A percentile compares a stretch with the other conserved stretches of the same genome.
Evolutionary conservation across 768 basidiomycete species (phyloP).

Genomic region (Pleurotus tuoliensis): DNA sequence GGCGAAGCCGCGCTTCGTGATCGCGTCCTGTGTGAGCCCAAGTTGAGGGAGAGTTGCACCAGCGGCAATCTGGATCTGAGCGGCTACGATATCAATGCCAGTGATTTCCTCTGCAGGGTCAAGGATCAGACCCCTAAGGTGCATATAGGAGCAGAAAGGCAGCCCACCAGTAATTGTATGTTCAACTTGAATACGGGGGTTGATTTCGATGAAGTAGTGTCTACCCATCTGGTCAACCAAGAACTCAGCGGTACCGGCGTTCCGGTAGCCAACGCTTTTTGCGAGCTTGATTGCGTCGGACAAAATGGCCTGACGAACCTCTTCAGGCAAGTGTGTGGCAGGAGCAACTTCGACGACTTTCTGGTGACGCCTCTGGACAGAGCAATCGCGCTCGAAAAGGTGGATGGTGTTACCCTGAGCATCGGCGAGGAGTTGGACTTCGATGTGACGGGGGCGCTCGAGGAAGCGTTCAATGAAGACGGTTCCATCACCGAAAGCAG

Average conservation of each 20-base stretch:
- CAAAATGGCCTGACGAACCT: slow-evolving; percentile 84
- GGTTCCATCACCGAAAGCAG: slow-evolving; percentile 97
- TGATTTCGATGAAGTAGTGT: slow-evolving; percentile 99
- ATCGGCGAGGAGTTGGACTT: slow-evolving; percentile 94
- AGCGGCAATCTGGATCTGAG: slow-evolving; percentile 99
- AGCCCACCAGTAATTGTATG: slow-evolving; percentile 92
- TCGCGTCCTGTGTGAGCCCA: slow-evolving; percentile 92
- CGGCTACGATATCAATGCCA: slow-evolving; percentile 98
- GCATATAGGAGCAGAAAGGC: slow-evolving; percentile 1
- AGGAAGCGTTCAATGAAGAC: slow-evolving; percentile 99
- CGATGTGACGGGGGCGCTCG: slow-evolving; percentile 95
- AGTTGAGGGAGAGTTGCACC: slow-evolving; percentile 94
- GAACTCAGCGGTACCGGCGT: slow-evolving; percentile 98
- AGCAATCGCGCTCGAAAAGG: slow-evolving; percentile 98
- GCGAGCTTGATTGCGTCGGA: slow-evolving; percentile 92
- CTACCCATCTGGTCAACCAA: slow-evolving; percentile 94
- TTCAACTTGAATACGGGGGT: slow-evolving; percentile 99
- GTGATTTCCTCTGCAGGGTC: slow-evolving; percentile 87
- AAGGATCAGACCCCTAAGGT: slow-evolving; percentile 9
- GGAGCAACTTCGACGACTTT: slow-evolving; percentile 99
- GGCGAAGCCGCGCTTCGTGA: slow-evolving; percentile 93
- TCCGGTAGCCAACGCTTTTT: slow-evolving; percentile 89
- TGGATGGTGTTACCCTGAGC: slow-evolving; percentile 92
- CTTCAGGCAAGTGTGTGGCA: slow-evolving; percentile 89
- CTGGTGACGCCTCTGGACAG: slow-evolving; percentile 96